A percentile compares a stretch with the other conserved stretches of the same genome.
Evolutionary conservation across 192 early-diverging fungal species (phyloP).

Genomic region (Radiomyces spectabilis): DNA sequence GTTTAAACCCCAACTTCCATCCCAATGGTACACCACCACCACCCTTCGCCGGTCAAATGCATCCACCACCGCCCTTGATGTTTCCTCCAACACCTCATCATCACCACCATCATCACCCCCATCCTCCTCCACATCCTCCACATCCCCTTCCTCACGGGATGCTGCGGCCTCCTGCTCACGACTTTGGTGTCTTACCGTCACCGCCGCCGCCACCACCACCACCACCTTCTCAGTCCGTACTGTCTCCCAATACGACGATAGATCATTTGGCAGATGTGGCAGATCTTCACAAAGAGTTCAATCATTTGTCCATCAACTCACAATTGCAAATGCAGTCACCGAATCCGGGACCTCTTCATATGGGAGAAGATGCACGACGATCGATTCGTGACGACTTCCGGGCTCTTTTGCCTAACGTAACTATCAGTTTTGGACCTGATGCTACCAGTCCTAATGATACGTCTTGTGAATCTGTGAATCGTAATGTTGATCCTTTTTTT

Average conservation of each 20-base stretch:
- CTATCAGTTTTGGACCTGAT: conserved; percentile 48
- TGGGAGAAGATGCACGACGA: neutral
- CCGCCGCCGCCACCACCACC: neutral
- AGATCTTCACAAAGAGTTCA: too few relatives aligned
- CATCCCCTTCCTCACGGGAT: neutral
- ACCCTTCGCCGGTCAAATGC: neutral
- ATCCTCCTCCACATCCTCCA: conserved; percentile 1
- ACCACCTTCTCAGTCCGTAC: neutral
- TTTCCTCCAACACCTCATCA: neutral
- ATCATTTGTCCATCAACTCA: too few relatives aligned
- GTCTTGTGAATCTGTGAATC: too few relatives aligned
- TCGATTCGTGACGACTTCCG: conserved; percentile 48
- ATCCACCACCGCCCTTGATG: conserved; percentile 4
- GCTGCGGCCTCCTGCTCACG: neutral
- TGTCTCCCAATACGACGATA: neutral
- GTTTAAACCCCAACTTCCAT: too few relatives aligned
- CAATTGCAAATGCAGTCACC: too few relatives aligned
- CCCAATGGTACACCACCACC: conserved; percentile 1
- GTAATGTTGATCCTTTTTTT: too few relatives aligned
- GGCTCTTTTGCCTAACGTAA: conserved; percentile 53
- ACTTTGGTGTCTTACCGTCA: neutral
- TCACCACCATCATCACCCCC: neutral
- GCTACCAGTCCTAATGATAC: too few relatives aligned
- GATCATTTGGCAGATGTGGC: too few relatives aligned
- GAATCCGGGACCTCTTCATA: neutral